Evolutionary conservation across 164 flowering plant genomes (phyloP), one percentile per base, ranked within the genome.

Genomic region (Saururus chinensis): DNA sequence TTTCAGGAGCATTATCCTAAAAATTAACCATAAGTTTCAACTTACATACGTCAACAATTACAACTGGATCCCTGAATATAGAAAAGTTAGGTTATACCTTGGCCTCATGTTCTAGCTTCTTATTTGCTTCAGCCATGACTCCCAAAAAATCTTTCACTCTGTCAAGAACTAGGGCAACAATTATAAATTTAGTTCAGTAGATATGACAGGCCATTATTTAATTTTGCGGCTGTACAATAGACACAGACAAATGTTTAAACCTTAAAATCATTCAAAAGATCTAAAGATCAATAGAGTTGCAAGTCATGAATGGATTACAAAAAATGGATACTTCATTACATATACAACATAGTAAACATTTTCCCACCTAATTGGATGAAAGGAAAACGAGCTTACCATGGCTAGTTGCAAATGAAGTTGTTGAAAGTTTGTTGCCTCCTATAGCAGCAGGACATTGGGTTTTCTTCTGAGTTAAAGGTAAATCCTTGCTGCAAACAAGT

Each of bases 1-100:
- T 80, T 21, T 74, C 59, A 19, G 49, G 52, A 63, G 86, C 62
- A 57, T 80, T 79, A n/a, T 76, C 79, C 92, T 87, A 51, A 58
- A 68, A 55, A 23, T 6, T 24, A n/a, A 30, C 4, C 16, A 23
- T 4, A 14, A 24, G 13, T 19, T 55, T 24, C 35, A 13, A 24
- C 37, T 23, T 11, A 13, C 37, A 4, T 11, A 37, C 5, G 12
- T 21, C 6, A 40, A 24, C 37, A 40, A 35, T 4, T 0, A 19
- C 24, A 20, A n/a, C 7, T 24, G 23, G 0, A 8, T 7, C 21
- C 2, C 40, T 20, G 22, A 17, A 22, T 41, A 42, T 0, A 4
- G 22, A 4, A 0, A 14, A 26, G 19, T 1, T 42, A 16, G 20
- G 16, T 0, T 51, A 37, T 68, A 86, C 92, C 81, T 73, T 78